A percentile compares a stretch with the other conserved stretches of the same genome.
Conservation (phyloP, 176 grass and related monocot genomes). For the Avena sativa region DNA sequence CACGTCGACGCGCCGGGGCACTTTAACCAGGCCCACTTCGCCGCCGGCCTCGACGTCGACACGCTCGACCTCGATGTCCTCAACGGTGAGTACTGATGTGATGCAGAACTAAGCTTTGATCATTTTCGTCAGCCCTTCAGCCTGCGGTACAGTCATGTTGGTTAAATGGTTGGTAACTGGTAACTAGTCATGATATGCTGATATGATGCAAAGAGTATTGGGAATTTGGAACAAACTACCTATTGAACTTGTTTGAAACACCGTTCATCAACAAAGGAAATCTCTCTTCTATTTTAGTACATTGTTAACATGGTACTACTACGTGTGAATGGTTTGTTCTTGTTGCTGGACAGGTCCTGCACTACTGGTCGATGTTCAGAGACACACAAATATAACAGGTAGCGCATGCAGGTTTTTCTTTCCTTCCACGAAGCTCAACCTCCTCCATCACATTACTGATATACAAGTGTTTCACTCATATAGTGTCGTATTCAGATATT, state of each 20-base stretch:
- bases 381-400: conserved; percentile 94
- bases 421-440: not conserved
- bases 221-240: no score
- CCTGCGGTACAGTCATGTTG: conserved; percentile 21
- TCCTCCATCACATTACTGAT: conserved; percentile 1
- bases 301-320: no score
- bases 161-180: no score
- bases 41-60: conserved; percentile 70
- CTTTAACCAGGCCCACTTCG: conserved; percentile 58
- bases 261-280: no score
- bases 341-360: conserved; percentile 70
- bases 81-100: conserved; percentile 47
- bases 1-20: conserved; percentile 75
- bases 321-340: no score
- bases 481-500: not conserved
- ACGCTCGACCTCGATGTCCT: conserved; percentile 74
- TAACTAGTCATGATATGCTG: no score
- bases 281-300: no score
- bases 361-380: conserved; percentile 87
- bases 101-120: no score
- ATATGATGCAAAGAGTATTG: no score
- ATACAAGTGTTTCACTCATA: not conserved
- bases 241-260: no score
- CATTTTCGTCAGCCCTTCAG: no score
- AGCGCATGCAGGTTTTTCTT: not conserved